Conservation (phyloP, 306 rosid species). For the Dalbergia cultrata region DNA sequence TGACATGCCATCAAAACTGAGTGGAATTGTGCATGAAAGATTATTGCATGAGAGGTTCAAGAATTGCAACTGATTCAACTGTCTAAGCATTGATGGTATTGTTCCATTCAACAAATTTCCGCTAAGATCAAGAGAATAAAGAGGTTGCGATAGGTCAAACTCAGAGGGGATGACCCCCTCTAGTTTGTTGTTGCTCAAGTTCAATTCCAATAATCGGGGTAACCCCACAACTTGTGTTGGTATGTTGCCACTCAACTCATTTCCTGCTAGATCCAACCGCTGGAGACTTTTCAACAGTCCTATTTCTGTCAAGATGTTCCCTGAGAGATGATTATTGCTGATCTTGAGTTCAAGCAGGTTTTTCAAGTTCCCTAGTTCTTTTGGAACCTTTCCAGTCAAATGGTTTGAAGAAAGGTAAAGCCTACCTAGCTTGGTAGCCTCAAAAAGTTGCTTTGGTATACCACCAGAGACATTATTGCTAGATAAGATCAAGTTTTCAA, state of each 20-base stretch:
- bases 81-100: constrained; percentile 48
- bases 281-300: background rate
- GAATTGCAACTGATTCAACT: background rate
- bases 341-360: background rate
- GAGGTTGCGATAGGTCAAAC: background rate
- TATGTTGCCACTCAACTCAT: background rate
- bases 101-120: constrained; percentile 10
- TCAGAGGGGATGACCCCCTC: background rate
- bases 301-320: background rate
- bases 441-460: background rate
- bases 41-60: constrained; percentile 54
- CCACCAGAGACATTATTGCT: too few species aligned
- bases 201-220: background rate
- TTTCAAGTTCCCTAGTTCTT: constrained; percentile 22
- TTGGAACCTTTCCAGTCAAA: constrained; percentile 37
- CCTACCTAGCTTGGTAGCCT: background rate
- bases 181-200: background rate
- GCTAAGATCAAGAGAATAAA: constrained; percentile 50
- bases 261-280: background rate
- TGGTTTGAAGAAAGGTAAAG: constrained; percentile 42
- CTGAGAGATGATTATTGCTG: constrained; percentile 6
- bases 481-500: too few species aligned
- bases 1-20: constrained; percentile 36
- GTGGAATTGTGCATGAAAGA: constrained; percentile 48
- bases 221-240: background rate